phyloP scores from a whole-genome alignment of 768 basidiomycete genomes.

The Leccinum incarnatum region DNA sequence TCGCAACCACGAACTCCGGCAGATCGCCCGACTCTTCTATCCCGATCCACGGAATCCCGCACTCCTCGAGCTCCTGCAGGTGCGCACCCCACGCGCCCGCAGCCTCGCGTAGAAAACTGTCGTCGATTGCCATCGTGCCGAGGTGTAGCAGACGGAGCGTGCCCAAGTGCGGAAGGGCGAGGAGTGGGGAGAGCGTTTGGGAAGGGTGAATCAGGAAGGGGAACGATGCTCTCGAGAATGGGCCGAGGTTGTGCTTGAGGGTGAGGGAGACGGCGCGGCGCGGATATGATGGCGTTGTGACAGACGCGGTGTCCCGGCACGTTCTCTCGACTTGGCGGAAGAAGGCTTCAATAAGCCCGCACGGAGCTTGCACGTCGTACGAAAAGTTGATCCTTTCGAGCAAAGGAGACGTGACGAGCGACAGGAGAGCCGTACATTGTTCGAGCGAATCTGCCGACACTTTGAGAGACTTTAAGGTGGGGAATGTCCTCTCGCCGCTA shows the following conservation, averaged over 20 bases:
- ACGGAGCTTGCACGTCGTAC: constrained; percentile 28
- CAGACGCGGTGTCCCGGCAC: constrained; percentile 1
- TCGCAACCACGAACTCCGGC: constrained; percentile 13
- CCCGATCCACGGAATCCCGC: constrained; percentile 28
- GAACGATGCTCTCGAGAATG: constrained; percentile 14
- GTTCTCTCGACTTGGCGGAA: constrained; percentile 22
- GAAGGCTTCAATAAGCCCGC: constrained; percentile 20
- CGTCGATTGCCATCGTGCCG: constrained; percentile 28
- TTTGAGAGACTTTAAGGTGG: constrained; percentile 23
- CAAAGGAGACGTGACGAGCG: constrained; percentile 22
- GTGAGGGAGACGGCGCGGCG: constrained; percentile 20
- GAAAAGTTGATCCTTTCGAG: constrained; percentile 24
- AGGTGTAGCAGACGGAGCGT: constrained; percentile 24
- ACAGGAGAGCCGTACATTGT: constrained; percentile 28
- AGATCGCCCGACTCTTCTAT: constrained; percentile 14
- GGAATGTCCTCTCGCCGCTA: constrained; percentile 17
- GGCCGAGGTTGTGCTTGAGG: constrained; percentile 28
- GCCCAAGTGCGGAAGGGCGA: constrained; percentile 20
- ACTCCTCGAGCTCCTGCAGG: constrained; percentile 27
- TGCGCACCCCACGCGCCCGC: constrained; percentile 27
- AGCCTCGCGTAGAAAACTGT: constrained; percentile 25
- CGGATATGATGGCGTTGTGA: not conserved
- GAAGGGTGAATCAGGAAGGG: constrained; percentile 29
- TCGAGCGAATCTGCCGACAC: constrained; percentile 24
- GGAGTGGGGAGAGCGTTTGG: constrained; percentile 23